A percentile compares a stretch with the other conserved stretches of the same genome.
Evolutionary conservation across 2,329 filamentous ascomycete genomes (phyloP).

Genomic region (Venturia carpophila): DNA sequence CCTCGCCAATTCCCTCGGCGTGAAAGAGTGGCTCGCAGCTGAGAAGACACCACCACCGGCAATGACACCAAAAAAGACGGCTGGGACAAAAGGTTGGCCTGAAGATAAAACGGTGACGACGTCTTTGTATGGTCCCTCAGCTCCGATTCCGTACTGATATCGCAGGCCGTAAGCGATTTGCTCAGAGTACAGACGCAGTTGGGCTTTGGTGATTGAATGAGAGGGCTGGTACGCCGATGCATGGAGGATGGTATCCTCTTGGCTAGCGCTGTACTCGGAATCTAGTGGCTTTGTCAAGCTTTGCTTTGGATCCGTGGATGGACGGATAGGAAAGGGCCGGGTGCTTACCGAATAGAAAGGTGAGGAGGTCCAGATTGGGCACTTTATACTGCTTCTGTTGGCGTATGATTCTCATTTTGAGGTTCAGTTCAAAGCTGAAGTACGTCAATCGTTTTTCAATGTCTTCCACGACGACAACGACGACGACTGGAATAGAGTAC

Average conservation of each 20-base stretch:
- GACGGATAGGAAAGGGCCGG: neutral
- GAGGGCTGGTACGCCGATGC: conserved; percentile 49
- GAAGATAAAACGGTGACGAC: conserved; percentile 49
- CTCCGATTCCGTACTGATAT: conserved; percentile 46
- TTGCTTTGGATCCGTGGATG: neutral
- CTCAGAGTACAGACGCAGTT: conserved; percentile 42
- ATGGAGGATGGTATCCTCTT: conserved; percentile 35
- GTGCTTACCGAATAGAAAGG: conserved; percentile 16
- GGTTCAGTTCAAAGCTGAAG: neutral
- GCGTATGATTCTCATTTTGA: conserved; percentile 16
- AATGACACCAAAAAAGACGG: conserved; percentile 49
- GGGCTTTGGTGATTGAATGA: conserved; percentile 47
- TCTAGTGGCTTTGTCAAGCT: neutral
- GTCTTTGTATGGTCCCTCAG: conserved; percentile 38
- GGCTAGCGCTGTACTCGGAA: conserved; percentile 15
- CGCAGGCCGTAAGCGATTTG: conserved; percentile 50
- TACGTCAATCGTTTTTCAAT: too few species aligned
- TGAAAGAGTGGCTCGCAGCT: conserved; percentile 37
- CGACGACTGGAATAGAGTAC: too few species aligned
- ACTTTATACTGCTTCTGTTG: conserved; percentile 10
- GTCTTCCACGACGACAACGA: too few species aligned
- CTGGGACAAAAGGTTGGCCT: conserved; percentile 48
- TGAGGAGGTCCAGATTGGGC: conserved; percentile 14
- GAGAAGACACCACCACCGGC: conserved; percentile 47
- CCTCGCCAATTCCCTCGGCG: conserved; percentile 47